These are phyloP conservation scores for Vickermania spadyakhi DNA, from an alignment of 208 protist genomes.

Conservation along the genomic window DNA sequence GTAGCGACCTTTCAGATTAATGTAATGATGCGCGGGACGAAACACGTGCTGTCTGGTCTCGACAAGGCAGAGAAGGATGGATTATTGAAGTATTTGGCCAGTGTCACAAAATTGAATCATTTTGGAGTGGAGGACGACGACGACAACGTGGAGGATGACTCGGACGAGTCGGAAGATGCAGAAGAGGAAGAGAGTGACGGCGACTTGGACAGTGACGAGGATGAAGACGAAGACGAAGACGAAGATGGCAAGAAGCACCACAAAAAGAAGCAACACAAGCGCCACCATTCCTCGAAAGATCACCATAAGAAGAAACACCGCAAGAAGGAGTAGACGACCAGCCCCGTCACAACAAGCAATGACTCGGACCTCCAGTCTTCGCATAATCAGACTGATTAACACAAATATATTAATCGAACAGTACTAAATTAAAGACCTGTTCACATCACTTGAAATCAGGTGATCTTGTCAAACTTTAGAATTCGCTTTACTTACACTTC, in stretches of 20 bases:
- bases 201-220: slow-evolving; percentile 32
- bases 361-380: too few relatives aligned
- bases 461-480: too few relatives aligned
- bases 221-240: slow-evolving; percentile 24
- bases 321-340: too few relatives aligned
- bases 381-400: too few relatives aligned
- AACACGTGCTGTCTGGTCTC: slow-evolving; percentile 56
- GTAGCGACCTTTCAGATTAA: slow-evolving; percentile 63
- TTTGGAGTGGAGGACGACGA: slow-evolving; percentile 22
- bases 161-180: slow-evolving; percentile 35
- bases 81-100: slow-evolving; percentile 45
- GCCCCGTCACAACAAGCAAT: too few relatives aligned
- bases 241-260: slow-evolving; percentile 15
- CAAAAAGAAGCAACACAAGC: too few relatives aligned
- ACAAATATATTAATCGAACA: too few relatives aligned
- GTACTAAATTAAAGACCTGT: too few relatives aligned
- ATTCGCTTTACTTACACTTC: too few relatives aligned
- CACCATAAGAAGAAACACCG: slow-evolving; percentile 25
- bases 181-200: slow-evolving; percentile 27
- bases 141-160: slow-evolving; percentile 42
- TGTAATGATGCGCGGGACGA: slow-evolving; percentile 45
- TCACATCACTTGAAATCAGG: too few relatives aligned
- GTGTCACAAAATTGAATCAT: slow-evolving; percentile 38
- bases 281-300: slow-evolving; percentile 24
- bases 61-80: slow-evolving; percentile 60